Base-by-base conservation (phyloP, 2,329 filamentous ascomycete genomes). In the Colletotrichum sp. region DNA sequence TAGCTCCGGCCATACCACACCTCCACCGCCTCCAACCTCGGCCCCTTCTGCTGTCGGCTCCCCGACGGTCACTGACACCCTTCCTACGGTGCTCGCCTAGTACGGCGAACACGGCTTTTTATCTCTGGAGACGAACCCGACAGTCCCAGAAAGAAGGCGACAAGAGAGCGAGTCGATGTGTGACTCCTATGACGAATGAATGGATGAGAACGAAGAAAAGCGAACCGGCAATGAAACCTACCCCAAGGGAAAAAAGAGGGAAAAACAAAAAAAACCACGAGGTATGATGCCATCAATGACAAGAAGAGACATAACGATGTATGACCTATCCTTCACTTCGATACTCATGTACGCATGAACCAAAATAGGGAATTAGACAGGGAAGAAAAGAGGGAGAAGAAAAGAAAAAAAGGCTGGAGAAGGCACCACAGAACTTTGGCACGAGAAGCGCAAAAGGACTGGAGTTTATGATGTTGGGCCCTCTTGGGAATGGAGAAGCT, bases 1-100 rank as follows among this genome's bases (percentile, higher is more conserved):
- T 32, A 77, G 75, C 63, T 77, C 75, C 16, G 74, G 74, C 26
- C 70, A 76, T n/a, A 74, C 64, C 34, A 76, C 74, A 8, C 74
- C 72, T 18, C 71, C 71, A 3, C 67, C 72, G 6, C 67, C 73
- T 26, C 69, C 63, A 26, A 64, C 57, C 30, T 64, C 64, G 28
- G 39, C 52, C 6, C 72, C 73, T 26, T 13, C 70, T 13, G 34
- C 71, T n/a, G 21, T 73, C 28, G 39, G 26, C 15, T 73, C 71
- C 32, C 71, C 71, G 5, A n/a, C 55, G 15, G 32, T 63, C 39
- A n/a, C 67, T 16, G 60, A 65, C 16, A n/a, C 28, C 9, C 44
- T 74, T 9, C 64, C 71, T 13, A 18, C 63, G 7, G 44, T 59
- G 36, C 21, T 74, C 15, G 15, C 65, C 13, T 76, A 76, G 70